Percentiles rank a stretch among this genome's conserved stretches.
Conservation (phyloP, 768 basidiomycete genomes). For the Rhizopogon sp. region DNA sequence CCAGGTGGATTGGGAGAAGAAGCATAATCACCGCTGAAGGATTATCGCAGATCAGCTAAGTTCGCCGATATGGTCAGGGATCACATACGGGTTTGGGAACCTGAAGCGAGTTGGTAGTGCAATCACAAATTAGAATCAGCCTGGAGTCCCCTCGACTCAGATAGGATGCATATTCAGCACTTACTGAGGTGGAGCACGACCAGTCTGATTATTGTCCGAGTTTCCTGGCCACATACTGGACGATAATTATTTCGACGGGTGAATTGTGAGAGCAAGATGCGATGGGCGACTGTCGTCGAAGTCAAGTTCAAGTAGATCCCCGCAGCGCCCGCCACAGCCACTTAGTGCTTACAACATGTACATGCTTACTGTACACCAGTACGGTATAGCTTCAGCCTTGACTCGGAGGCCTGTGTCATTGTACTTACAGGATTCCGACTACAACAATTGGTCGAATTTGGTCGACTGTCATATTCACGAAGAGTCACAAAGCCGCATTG, state of each 20-base stretch:
- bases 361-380: too few relatives aligned
- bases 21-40: background rate
- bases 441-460: too few relatives aligned
- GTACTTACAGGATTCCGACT: too few relatives aligned
- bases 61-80: background rate
- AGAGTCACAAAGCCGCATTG: too few relatives aligned
- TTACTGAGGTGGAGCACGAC: slow-evolving; percentile 8
- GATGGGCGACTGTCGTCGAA: background rate
- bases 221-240: slow-evolving; percentile 7
- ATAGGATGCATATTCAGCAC: background rate
- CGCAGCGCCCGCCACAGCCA: background rate
- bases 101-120: background rate
- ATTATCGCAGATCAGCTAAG: background rate
- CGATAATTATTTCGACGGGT: background rate
- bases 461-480: too few relatives aligned
- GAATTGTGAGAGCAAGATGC: background rate
- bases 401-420: too few relatives aligned
- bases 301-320: background rate
- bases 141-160: too few relatives aligned
- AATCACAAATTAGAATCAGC: background rate
- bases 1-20: background rate
- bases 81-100: slow-evolving; percentile 13
- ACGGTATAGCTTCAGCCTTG: too few relatives aligned
- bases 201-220: background rate
- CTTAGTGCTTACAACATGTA: too few relatives aligned